Percentiles rank a stretch among this genome's conserved stretches.
phyloP scores from a whole-genome alignment of 768 basidiomycete genomes.

The Podaxis sp. region DNA sequence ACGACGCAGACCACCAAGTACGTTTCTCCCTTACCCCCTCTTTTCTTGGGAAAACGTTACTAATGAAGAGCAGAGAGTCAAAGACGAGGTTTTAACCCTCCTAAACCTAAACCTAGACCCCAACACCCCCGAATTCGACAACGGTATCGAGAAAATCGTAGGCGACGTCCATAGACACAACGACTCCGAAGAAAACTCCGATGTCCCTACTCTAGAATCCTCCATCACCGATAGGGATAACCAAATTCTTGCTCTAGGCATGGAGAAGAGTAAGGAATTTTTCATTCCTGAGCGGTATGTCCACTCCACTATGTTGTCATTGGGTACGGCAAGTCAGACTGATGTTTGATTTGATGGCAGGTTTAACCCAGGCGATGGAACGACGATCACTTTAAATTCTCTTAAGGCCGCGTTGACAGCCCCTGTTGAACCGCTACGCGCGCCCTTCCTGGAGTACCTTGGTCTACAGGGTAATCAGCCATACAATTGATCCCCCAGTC shows the following conservation, averaged over 20 bases:
- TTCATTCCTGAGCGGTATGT: constrained; percentile 7
- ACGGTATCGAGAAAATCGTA: constrained; percentile 6
- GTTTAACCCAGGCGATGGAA: neutral
- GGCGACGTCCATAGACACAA: constrained; percentile 8
- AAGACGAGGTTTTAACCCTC: neutral
- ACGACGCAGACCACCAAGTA: neutral
- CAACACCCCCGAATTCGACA: neutral
- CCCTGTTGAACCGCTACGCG: neutral
- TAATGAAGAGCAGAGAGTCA: neutral
- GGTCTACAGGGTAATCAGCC: neutral
- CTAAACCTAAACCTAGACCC: neutral
- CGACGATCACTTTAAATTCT: neutral
- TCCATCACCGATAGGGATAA: neutral
- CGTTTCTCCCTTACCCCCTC: neutral
- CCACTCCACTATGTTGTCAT: neutral
- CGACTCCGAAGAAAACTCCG: constrained; percentile 3
- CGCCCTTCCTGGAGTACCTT: neutral
- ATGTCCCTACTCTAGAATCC: constrained; percentile 2
- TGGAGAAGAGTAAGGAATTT: constrained; percentile 4
- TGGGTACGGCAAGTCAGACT: neutral
- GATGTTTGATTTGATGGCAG: neutral
- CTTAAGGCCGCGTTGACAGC: neutral
- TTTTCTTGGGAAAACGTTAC: too few relatives aligned
- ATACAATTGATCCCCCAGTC: neutral
- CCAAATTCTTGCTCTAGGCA: neutral